These are phyloP conservation scores for Tylopilus plumbeoviolaceoides DNA, from an alignment of 768 basidiomycete species.

Conservation along the genomic window DNA sequence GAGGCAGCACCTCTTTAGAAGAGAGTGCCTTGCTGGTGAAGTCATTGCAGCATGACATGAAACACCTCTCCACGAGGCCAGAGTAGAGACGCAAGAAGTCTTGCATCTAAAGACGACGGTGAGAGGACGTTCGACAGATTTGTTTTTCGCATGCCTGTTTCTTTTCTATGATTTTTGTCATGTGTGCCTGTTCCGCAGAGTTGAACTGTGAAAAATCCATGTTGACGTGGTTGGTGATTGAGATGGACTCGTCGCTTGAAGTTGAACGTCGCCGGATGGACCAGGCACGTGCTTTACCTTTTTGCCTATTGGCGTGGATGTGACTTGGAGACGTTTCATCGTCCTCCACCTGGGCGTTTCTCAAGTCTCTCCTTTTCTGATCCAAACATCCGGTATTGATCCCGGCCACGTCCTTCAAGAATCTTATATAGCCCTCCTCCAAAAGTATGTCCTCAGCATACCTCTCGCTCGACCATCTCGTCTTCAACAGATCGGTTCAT, in stretches of 20 bases:
- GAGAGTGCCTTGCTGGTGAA: constrained; percentile 94
- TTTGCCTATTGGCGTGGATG: constrained; percentile 8
- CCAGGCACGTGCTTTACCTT: constrained; percentile 6
- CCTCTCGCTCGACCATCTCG: constrained; percentile 1
- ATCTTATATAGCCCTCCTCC: constrained; percentile 12
- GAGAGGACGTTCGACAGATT: neutral
- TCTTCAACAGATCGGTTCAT: constrained; percentile 18
- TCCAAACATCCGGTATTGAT: constrained; percentile 8
- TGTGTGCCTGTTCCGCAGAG: constrained; percentile 90
- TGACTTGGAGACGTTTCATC: neutral
- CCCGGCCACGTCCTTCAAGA: constrained; percentile 3
- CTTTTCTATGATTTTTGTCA: constrained; percentile 92
- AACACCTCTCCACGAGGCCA: constrained; percentile 92
- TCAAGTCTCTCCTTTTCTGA: neutral
- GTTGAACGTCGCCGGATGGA: neutral
- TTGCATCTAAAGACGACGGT: constrained; percentile 69
- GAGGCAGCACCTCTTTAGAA: constrained; percentile 73
- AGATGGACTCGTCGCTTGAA: neutral
- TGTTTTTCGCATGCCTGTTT: constrained; percentile 65
- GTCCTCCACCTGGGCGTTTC: neutral
- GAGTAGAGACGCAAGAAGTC: constrained; percentile 97
- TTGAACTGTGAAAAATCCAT: constrained; percentile 96
- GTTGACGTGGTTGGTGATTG: constrained; percentile 4
- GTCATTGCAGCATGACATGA: constrained; percentile 92
- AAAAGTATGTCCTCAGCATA: constrained; percentile 18